phyloP scores from a whole-genome alignment of 305 asterid species.

The Euphrasia arctica region DNA sequence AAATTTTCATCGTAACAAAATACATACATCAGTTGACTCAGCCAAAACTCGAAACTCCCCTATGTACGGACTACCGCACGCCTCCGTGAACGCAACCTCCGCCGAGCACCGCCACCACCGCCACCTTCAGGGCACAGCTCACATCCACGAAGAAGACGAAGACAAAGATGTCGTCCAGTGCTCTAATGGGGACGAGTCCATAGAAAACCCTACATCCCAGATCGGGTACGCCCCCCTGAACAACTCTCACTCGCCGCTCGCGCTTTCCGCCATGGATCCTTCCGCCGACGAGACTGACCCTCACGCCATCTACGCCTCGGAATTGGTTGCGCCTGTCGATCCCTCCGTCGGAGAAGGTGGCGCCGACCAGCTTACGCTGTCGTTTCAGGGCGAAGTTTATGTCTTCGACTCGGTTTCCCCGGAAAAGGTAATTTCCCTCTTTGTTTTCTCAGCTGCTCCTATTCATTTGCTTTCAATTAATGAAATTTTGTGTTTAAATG shows the following conservation, averaged over 20 bases:
- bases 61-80: constrained; percentile 50
- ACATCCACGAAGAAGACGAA: constrained; percentile 36
- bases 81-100: constrained; percentile 52
- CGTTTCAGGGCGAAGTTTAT: constrained; percentile 92
- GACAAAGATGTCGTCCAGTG: constrained; percentile 38
- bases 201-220: constrained; percentile 46
- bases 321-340: constrained; percentile 33
- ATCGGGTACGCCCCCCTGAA: constrained; percentile 49
- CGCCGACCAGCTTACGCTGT: constrained; percentile 86
- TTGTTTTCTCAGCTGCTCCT: neutral
- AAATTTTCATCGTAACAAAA: constrained; percentile 4
- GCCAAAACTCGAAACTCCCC: constrained; percentile 27
- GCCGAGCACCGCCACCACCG: constrained; percentile 36
- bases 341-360: constrained; percentile 42
- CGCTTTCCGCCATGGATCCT: constrained; percentile 36
- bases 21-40: constrained; percentile 34
- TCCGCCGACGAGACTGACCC: constrained; percentile 38
- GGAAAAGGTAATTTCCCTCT: constrained; percentile 59
- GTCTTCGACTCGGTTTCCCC: constrained; percentile 94
- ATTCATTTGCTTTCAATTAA: neutral
- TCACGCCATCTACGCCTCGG: constrained; percentile 55
- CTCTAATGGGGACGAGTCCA: constrained; percentile 42
- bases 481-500: constrained; percentile 8
- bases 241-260: constrained; percentile 57
- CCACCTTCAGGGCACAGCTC: constrained; percentile 34